phyloP scores from a whole-genome alignment of 208 protist species.

The Leishmania turanica region DNA sequence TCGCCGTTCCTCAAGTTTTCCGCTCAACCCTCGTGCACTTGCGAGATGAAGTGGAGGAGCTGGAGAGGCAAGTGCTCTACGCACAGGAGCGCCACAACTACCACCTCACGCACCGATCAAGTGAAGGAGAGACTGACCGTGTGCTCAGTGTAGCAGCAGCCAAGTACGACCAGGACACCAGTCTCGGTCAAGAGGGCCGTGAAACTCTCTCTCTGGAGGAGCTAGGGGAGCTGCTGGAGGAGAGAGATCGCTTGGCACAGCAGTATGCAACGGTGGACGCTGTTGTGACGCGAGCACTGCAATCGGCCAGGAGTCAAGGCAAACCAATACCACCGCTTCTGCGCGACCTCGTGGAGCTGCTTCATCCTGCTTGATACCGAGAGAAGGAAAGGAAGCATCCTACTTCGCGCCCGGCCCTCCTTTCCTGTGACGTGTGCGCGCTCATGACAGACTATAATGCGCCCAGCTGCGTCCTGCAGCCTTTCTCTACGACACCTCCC shows the following conservation, averaged over 20 bases:
- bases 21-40: constrained; percentile 31
- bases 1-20: constrained; percentile 29
- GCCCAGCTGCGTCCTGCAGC: neutral
- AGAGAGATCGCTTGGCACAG: constrained; percentile 61
- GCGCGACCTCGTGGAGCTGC: constrained; percentile 23
- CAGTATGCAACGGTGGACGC: constrained; percentile 37
- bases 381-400: neutral
- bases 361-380: constrained; percentile 19
- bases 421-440: neutral
- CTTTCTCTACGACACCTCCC: neutral
- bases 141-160: neutral
- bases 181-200: constrained; percentile 9
- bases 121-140: neutral
- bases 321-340: constrained; percentile 24
- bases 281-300: constrained; percentile 22
- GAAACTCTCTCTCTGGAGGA: constrained; percentile 56
- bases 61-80: constrained; percentile 47
- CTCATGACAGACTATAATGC: neutral
- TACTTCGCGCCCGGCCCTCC: neutral
- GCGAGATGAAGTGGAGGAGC: constrained; percentile 52
- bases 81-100: constrained; percentile 45
- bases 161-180: neutral
- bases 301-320: neutral
- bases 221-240: constrained; percentile 62
- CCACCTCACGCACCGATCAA: constrained; percentile 28